Evolutionary conservation across 2,329 filamentous ascomycete genomes (phyloP).

Genomic region (Aspergillus phoenicis): DNA sequence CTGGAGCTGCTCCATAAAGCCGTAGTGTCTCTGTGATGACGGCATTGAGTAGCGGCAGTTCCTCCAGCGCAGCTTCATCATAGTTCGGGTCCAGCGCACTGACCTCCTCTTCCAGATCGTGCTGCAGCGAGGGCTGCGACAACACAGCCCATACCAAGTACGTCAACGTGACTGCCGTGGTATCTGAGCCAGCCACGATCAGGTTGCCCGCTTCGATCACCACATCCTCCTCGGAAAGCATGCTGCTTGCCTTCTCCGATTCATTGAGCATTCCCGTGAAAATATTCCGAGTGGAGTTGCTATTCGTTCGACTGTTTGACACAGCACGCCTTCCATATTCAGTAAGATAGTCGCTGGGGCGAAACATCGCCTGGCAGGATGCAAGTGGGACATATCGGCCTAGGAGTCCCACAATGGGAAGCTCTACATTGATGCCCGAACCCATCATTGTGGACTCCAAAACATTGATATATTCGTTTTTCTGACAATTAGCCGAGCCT

Average conservation of each 20-base stretch:
- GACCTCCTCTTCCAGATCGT: constrained; percentile 54
- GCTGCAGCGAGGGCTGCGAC: constrained; percentile 36
- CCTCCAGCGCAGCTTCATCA: constrained; percentile 51
- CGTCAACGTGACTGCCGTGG: constrained; percentile 52
- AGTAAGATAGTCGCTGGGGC: constrained; percentile 11
- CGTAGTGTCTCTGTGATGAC: constrained; percentile 62
- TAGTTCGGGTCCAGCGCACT: constrained; percentile 33
- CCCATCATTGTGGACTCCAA: constrained; percentile 30
- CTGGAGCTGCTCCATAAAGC: constrained; percentile 59
- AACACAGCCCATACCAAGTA: constrained; percentile 48
- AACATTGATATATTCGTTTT: constrained; percentile 41
- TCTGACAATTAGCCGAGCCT: constrained; percentile 23
- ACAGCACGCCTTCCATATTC: constrained; percentile 16
- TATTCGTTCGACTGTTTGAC: constrained; percentile 21
- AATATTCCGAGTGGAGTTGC: constrained; percentile 34
- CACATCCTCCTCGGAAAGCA: constrained; percentile 37
- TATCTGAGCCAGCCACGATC: constrained; percentile 55
- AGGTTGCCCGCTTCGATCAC: constrained; percentile 41
- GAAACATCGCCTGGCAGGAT: constrained; percentile 13
- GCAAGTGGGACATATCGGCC: constrained; percentile 13
- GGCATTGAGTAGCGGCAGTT: constrained; percentile 57
- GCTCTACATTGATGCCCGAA: constrained; percentile 14
- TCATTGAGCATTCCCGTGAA: constrained; percentile 43
- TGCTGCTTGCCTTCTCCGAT: constrained; percentile 29
- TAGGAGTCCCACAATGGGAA: constrained; percentile 11